phyloP scores from a whole-genome alignment of 1,284 basidiomycete genomes.

The Ganoderma multipileum region DNA sequence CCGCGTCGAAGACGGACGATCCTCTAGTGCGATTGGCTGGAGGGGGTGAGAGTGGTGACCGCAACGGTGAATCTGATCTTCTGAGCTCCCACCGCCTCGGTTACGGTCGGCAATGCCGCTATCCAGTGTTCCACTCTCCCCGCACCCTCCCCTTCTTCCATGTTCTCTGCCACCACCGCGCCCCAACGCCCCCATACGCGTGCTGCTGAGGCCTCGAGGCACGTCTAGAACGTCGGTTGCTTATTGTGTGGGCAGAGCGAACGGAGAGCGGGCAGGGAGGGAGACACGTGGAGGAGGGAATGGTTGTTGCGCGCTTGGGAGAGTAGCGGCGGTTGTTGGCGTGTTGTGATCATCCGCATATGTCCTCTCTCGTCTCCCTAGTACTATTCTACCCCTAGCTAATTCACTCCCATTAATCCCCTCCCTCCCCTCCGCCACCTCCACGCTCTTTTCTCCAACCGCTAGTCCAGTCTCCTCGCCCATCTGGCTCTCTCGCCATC shows the following conservation, averaged over 20 bases:
- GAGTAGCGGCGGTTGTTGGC: slow-evolving; percentile 17
- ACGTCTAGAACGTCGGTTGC: neutral
- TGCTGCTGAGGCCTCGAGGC: neutral
- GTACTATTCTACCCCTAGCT: slow-evolving; percentile 20
- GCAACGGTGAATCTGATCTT: slow-evolving; percentile 6
- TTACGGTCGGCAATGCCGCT: slow-evolving; percentile 11
- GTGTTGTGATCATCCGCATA: slow-evolving; percentile 26
- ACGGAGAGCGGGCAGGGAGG: neutral
- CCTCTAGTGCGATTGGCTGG: slow-evolving; percentile 7
- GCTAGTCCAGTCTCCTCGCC: slow-evolving; percentile 21
- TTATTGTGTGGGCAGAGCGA: neutral
- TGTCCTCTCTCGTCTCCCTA: slow-evolving; percentile 12
- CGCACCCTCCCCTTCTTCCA: slow-evolving; percentile 2
- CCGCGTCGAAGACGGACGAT: slow-evolving; percentile 18
- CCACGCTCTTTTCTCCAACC: slow-evolving; percentile 5
- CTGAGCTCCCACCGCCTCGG: slow-evolving; percentile 13
- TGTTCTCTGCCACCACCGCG: slow-evolving; percentile 4
- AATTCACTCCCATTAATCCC: slow-evolving; percentile 17
- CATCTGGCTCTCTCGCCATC: slow-evolving; percentile 22
- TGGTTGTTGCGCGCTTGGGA: slow-evolving; percentile 23
- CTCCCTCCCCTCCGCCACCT: slow-evolving; percentile 14
- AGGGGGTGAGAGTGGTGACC: neutral
- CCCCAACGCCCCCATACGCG: neutral
- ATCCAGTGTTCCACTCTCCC: neutral
- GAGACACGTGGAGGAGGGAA: slow-evolving; percentile 20